Evolutionary conservation across 345 rosid species (phyloP), one percentile per base, ranked within the genome.

Genomic region (Punica granatum): DNA sequence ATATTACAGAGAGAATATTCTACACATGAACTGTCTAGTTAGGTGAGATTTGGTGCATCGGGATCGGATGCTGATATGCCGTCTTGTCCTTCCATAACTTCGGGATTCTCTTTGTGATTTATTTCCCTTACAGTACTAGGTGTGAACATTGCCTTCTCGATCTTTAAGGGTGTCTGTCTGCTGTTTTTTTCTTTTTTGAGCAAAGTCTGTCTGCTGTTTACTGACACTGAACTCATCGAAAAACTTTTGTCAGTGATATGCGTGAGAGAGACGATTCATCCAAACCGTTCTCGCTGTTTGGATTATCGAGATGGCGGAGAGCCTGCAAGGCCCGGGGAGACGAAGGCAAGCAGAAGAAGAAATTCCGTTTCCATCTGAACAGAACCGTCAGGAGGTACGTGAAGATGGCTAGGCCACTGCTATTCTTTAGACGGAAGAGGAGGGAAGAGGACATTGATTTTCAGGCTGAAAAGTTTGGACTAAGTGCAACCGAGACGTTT

Each of bases 401-500:
- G 33, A 56, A 33, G 61, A 56, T 56, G 61, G 61, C 61, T n/a
- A 28, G 33, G 14, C 28, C 34, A 13, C 32, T 56, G 33, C 34
- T 30, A 26, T 28, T 11, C 61, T 56, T 56, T 33, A 28, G 61
- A 26, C 4, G 61, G 19, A 56, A 3, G 34, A 26, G 34, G 25
- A 19, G 13, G 1, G 61, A 54, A 2, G 60, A 54, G 15, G 43
- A 63, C 9, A 36, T 21, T 6, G 30, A 63, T 35, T n/a, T 37
- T 25, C 4, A 25, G n/a, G 44, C 41, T 63, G 44, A 36, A 36
- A 19, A 4, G 9, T n/a, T 37, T 36, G 31, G 30, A 2, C 10
- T 23, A 23, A 13, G 64, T 9, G 41, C 41, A 33, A 18, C 41
- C 25, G 21, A 61, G 19, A 15, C 28, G 60, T 82, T 73, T 80